Conservation (phyloP, 1,284 basidiomycete species). For the Pterulicium gracile region DNA sequence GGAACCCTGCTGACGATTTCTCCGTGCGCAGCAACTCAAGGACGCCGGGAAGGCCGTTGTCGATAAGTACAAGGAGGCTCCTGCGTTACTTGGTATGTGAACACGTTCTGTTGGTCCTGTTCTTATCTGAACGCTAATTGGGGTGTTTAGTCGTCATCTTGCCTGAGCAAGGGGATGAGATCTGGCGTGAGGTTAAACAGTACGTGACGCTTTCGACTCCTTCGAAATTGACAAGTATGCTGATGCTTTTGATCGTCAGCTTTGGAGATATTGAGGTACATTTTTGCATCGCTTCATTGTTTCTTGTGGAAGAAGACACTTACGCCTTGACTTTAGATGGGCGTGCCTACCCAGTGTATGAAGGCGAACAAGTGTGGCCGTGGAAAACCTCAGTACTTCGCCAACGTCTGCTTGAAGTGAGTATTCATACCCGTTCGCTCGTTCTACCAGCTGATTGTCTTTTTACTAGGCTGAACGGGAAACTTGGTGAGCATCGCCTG, state of each 20-base stretch:
- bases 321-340: slow-evolving; percentile 28
- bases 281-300: slow-evolving; percentile 10
- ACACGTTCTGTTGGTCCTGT: neutral
- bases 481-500: slow-evolving; percentile 34
- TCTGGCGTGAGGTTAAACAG: slow-evolving; percentile 70
- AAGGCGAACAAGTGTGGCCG: slow-evolving; percentile 49
- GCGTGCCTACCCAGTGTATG: slow-evolving; percentile 67
- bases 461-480: slow-evolving; percentile 58
- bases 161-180: slow-evolving; percentile 63
- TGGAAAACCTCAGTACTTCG: slow-evolving; percentile 64
- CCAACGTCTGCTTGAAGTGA: slow-evolving; percentile 73
- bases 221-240: slow-evolving; percentile 3
- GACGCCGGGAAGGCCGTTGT: neutral
- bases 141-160: slow-evolving; percentile 37
- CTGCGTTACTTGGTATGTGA: neutral
- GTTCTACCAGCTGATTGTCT: slow-evolving; percentile 5
- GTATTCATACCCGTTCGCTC: slow-evolving; percentile 12
- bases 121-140: neutral
- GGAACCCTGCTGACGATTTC: neutral
- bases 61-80: neutral
- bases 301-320: too few species aligned
- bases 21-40: neutral
- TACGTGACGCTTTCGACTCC: slow-evolving; percentile 25
- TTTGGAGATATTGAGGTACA: slow-evolving; percentile 60
- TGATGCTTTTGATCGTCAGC: slow-evolving; percentile 22